Evolutionary conservation across 2,329 filamentous ascomycete genomes (phyloP).

Genomic region (Venturia aucupariae): DNA sequence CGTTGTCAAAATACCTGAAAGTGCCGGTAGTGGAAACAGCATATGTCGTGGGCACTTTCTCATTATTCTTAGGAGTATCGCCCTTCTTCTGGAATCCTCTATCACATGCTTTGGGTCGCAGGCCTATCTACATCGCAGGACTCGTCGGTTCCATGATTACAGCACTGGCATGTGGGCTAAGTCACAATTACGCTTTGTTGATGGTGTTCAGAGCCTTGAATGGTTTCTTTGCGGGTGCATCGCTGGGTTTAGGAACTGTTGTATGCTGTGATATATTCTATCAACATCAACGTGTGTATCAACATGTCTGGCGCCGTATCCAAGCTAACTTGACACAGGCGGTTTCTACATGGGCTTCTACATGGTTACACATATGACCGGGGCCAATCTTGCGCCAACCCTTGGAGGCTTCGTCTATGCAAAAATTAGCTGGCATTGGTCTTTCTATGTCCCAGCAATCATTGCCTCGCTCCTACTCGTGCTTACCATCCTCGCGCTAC

Average conservation of each 20-base stretch:
- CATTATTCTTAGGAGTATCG: conserved; percentile 9
- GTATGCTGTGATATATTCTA: conserved; percentile 15
- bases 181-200: conserved; percentile 1
- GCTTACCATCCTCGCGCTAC: conserved; percentile 1
- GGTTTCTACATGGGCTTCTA: conserved; percentile 14
- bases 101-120: conserved; percentile 11
- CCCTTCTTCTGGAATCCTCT: conserved; percentile 15
- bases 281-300: conserved; percentile 11
- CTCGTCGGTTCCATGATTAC: not conserved
- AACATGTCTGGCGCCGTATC: not conserved
- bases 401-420: conserved; percentile 14
- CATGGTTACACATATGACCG: conserved; percentile 11
- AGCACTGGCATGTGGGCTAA: not conserved
- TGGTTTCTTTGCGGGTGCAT: conserved; percentile 7
- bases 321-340: not conserved
- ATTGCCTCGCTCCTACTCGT: not conserved
- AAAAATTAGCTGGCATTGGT: conserved; percentile 15
- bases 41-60: conserved; percentile 9
- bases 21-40: conserved; percentile 5
- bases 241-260: conserved; percentile 9
- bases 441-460: conserved; percentile 13
- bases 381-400: conserved; percentile 13
- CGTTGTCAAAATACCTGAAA: conserved; percentile 11
- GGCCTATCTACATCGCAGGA: conserved; percentile 12
- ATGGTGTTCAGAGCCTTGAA: conserved; percentile 6